These are phyloP conservation scores for Syncephalastrum racemosum DNA, from an alignment of 371 early-diverging fungal species.

Conservation along the genomic window DNA sequence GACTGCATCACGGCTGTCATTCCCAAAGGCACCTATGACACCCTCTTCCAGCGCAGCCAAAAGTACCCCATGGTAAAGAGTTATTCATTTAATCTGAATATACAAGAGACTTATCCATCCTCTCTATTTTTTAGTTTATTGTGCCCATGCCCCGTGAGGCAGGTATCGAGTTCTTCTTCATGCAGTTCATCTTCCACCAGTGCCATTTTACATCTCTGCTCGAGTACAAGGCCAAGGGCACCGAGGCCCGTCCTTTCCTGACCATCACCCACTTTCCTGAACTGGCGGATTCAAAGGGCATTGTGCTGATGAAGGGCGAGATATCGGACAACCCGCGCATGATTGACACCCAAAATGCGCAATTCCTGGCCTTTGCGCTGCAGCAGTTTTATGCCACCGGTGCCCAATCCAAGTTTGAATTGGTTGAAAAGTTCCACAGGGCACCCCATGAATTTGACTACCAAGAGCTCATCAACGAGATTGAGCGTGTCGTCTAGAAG, in stretches of 20 bases:
- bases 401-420: conserved; percentile 55
- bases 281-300: conserved; percentile 69
- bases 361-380: conserved; percentile 77
- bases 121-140: conserved; percentile 74
- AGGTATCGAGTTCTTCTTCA: conserved; percentile 86
- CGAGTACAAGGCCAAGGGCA: conserved; percentile 86
- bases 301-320: conserved; percentile 93
- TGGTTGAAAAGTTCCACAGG: conserved; percentile 81
- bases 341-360: conserved; percentile 75
- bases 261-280: conserved; percentile 90
- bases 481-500: conserved; percentile 56
- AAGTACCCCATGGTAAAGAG: conserved; percentile 72
- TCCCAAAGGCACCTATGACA: conserved; percentile 69
- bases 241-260: conserved; percentile 80
- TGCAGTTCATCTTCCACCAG: conserved; percentile 85
- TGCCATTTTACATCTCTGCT: conserved; percentile 85
- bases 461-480: conserved; percentile 65
- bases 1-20: conserved; percentile 78
- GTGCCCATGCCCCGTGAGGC: conserved; percentile 82
- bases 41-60: conserved; percentile 60
- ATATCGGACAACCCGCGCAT: conserved; percentile 55
- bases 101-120: neutral
- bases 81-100: too few species aligned
- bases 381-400: conserved; percentile 92
- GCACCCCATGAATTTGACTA: conserved; percentile 77